Percentiles rank a stretch among this genome's conserved stretches.
phyloP scores from a whole-genome alignment of 805 yeast genomes.

The Metahyphopichia silvanorum region DNA sequence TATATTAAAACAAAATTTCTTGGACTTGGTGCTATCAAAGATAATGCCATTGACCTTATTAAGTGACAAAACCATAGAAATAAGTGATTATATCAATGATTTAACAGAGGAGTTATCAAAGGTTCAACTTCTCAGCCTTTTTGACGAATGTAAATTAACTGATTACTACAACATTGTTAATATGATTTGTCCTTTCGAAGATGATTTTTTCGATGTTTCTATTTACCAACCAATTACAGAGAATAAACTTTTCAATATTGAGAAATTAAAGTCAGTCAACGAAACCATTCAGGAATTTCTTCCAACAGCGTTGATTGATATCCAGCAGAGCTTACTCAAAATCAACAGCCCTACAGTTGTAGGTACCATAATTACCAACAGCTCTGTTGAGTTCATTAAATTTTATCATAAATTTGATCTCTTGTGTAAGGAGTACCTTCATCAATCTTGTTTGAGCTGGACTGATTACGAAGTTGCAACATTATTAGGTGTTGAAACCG shows the following conservation, averaged over 20 bases:
- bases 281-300: slow-evolving; percentile 46
- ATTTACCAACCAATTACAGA: slow-evolving; percentile 65
- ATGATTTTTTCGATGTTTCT: slow-evolving; percentile 55
- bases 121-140: slow-evolving; percentile 45
- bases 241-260: slow-evolving; percentile 51
- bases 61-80: slow-evolving; percentile 29
- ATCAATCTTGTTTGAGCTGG: slow-evolving; percentile 44
- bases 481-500: slow-evolving; percentile 62
- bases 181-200: slow-evolving; percentile 67
- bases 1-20: slow-evolving; percentile 54
- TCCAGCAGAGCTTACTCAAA: slow-evolving; percentile 52
- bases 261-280: slow-evolving; percentile 43
- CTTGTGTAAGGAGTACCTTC: slow-evolving; percentile 36
- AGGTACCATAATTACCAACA: slow-evolving; percentile 49
- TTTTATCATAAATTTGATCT: slow-evolving; percentile 41
- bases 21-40: slow-evolving; percentile 56
- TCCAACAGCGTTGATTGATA: slow-evolving; percentile 59
- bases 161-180: slow-evolving; percentile 62
- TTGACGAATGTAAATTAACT: slow-evolving; percentile 52
- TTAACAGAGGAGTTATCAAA: slow-evolving; percentile 38
- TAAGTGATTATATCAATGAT: slow-evolving; percentile 30
- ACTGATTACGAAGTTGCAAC: slow-evolving; percentile 60
- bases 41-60: slow-evolving; percentile 46
- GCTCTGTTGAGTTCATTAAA: slow-evolving; percentile 47
- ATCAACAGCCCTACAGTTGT: slow-evolving; percentile 63